Evolutionary conservation across 2,329 filamentous ascomycete genomes (phyloP).

Genomic region (Sclerotinia glacialis): DNA sequence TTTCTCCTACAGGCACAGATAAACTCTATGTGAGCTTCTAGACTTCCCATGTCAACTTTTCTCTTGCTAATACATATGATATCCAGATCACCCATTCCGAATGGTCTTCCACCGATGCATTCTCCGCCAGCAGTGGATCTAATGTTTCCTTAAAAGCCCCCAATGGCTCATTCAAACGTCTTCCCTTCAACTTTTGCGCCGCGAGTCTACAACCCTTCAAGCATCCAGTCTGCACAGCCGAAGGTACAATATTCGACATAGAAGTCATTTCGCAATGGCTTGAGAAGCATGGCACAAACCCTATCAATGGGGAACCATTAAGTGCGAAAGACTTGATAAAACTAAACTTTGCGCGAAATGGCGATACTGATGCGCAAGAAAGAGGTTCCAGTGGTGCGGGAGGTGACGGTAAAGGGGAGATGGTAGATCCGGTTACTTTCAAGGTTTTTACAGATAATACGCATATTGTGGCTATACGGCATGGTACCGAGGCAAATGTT

Average conservation of each 20-base stretch:
- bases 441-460: conserved; percentile 98
- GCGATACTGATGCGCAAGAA: conserved; percentile 56
- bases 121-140: conserved; percentile 74
- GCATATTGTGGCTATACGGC: conserved; percentile 83
- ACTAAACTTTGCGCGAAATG: conserved; percentile 88
- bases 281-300: conserved; percentile 89
- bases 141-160: conserved; percentile 60
- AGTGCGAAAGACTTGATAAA: conserved; percentile 82
- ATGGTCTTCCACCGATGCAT: conserved; percentile 90
- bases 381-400: conserved; percentile 51
- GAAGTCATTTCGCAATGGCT: conserved; percentile 94
- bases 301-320: conserved; percentile 76
- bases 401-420: conserved; percentile 65
- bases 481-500: conserved; percentile 83
- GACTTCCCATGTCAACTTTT: conserved; percentile 13
- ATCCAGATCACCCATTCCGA: conserved; percentile 89
- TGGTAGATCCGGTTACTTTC: conserved; percentile 94
- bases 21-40: conserved; percentile 44
- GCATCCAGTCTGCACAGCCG: conserved; percentile 85
- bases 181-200: conserved; percentile 98
- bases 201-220: conserved; percentile 92
- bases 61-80: background rate
- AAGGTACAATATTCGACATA: conserved; percentile 90
- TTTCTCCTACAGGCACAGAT: conserved; percentile 46
- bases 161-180: conserved; percentile 70